Conservation (phyloP, 441 rosid species). For the Erysimum pusillum region DNA sequence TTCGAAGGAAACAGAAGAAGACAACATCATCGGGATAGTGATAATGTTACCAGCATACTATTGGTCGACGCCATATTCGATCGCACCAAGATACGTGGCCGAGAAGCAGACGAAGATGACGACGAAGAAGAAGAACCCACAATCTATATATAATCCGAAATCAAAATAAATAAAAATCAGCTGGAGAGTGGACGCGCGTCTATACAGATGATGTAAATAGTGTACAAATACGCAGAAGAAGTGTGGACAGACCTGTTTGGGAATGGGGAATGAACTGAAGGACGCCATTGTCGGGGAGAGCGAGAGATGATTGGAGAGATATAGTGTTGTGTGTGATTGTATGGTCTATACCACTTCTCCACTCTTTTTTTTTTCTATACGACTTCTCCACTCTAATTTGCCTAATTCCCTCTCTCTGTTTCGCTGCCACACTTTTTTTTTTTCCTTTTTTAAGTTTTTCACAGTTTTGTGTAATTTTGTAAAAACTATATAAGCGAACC, state of each 20-base stretch:
- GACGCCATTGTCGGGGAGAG: conserved; percentile 41
- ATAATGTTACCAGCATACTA: conserved; percentile 32
- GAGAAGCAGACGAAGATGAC: conserved; percentile 35
- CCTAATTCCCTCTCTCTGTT: not conserved
- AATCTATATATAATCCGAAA: conserved; percentile 22
- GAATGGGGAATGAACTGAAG: conserved; percentile 46
- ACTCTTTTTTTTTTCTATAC: too few relatives aligned
- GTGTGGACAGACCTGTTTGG: conserved; percentile 37
- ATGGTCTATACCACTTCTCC: conserved; percentile 41
- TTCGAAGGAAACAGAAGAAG: not conserved
- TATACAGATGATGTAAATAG: not conserved
- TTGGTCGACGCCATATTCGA: conserved; percentile 29
- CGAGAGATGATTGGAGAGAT: conserved; percentile 15
- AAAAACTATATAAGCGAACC: not conserved
- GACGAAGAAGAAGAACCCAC: conserved; percentile 39
- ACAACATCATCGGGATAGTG: not conserved
- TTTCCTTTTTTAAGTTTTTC: not conserved
- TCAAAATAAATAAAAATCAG: not conserved
- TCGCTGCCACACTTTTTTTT: conserved; percentile 30
- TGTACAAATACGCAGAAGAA: not conserved
- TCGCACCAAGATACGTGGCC: conserved; percentile 39
- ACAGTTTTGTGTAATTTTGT: not conserved
- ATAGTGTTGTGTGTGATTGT: conserved; percentile 8
- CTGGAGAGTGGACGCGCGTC: not conserved
- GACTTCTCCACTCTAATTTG: conserved; percentile 11